These are phyloP conservation scores for Serendipita sp. DNA, from an alignment of 768 basidiomycete species.

Conservation along the genomic window DNA sequence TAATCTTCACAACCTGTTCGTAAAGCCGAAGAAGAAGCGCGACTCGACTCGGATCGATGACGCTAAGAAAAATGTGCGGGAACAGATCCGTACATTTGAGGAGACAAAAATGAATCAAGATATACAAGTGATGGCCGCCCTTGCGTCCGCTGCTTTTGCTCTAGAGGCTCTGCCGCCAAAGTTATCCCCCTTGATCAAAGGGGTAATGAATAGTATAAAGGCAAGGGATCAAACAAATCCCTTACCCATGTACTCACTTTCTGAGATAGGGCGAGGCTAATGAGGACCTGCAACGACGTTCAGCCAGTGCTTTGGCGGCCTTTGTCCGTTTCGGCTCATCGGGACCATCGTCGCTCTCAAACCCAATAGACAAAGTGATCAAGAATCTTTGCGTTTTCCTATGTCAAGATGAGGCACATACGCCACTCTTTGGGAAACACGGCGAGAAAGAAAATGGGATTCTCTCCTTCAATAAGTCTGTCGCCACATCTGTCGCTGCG, in stretches of 20 bases:
- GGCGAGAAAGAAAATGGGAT: conserved; percentile 40
- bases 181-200: conserved; percentile 90
- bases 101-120: conserved; percentile 78
- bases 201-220: conserved; percentile 96
- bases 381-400: conserved; percentile 95
- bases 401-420: conserved; percentile 78
- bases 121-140: conserved; percentile 70
- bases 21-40: conserved; percentile 64
- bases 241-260: background rate
- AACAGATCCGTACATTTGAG: conserved; percentile 61
- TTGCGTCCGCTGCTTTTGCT: conserved; percentile 83
- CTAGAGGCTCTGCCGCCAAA: conserved; percentile 78
- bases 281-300: conserved; percentile 69
- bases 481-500: conserved; percentile 24
- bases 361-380: conserved; percentile 90
- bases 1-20: conserved; percentile 31
- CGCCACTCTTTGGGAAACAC: conserved; percentile 67
- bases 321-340: conserved; percentile 74
- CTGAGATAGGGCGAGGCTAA: conserved; percentile 66
- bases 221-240: conserved; percentile 26
- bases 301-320: conserved; percentile 69
- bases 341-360: conserved; percentile 36
- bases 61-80: conserved; percentile 48
- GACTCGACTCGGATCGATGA: conserved; percentile 61
- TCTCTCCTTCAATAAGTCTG: conserved; percentile 40